Evolutionary conservation across 2,329 filamentous ascomycete genomes (phyloP), one percentile per base, ranked within the genome.

Genomic region (Lecanicillium sp.): DNA sequence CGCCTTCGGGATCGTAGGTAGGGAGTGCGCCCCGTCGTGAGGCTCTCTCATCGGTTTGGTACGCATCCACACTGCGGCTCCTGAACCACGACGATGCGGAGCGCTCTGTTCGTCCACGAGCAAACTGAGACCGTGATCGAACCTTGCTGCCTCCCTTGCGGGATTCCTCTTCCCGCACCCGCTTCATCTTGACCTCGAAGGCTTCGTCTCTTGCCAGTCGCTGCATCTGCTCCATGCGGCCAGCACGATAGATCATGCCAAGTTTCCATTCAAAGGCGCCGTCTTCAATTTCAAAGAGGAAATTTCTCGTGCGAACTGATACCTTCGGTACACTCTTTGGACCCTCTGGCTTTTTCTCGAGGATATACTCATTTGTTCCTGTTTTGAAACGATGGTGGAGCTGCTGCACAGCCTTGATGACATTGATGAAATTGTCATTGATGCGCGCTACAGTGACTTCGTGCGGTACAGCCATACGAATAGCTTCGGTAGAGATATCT

Each of bases 201-300:
- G 90, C 90, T 47, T 94, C 87, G 57, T 95, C 87, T 31, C 92
- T 79, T 4, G 90, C 89, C 39, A 94, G 67, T 15, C 92, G 77
- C 59, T 97, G 92, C 56, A 83, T 81, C 60, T 97, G 90, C 59
- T 98, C 92, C 40, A 89, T 69, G 15, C 90, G 72, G 1, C 94
- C 92, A 33, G 87, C 79, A 22, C 90, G 81, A 58, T 97, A 98
- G 37, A 98, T 98, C 54, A 88, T 81, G 13, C 89, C 87, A 9
- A 98, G 69, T 57, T 96, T 97, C 86, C 89, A 98, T 58, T 98
- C 92, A 53, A 98, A 98, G 0, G 87, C 83, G 36, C 92, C 90
- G 57, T 98, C 92, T 61, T 98, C 92, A 27, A 98, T 71, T 54
- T 97, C 90, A 43, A 98, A 90, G 3, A 95, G 65, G 17, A 98